Evolutionary conservation across 2,329 filamentous ascomycete species (phyloP).

Genomic region (Paracoccidioides brasiliensis): DNA sequence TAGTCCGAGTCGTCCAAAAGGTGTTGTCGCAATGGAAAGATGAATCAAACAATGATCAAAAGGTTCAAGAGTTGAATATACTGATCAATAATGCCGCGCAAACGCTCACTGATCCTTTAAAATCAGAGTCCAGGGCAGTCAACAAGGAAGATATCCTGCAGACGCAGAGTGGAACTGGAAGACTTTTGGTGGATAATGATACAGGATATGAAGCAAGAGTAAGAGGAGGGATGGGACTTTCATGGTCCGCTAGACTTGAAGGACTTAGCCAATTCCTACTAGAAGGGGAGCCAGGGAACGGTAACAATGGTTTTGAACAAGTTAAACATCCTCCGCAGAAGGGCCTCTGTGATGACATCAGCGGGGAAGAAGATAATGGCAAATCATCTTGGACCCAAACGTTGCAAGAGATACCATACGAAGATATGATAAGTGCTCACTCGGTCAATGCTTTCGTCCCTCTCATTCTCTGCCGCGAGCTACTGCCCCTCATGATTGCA

Average conservation of each 20-base stretch:
- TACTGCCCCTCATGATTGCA: slow-evolving; percentile 20
- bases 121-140: slow-evolving; percentile 19
- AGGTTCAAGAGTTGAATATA: slow-evolving; percentile 17
- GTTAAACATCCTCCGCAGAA: slow-evolving; percentile 6
- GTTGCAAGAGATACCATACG: slow-evolving; percentile 27
- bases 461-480: slow-evolving; percentile 27
- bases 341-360: slow-evolving; percentile 5
- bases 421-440: slow-evolving; percentile 28
- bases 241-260: slow-evolving; percentile 12
- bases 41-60: not conserved
- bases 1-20: slow-evolving; percentile 15
- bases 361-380: slow-evolving; percentile 1
- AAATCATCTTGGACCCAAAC: slow-evolving; percentile 26
- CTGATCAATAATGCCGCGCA: slow-evolving; percentile 31
- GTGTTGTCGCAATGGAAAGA: slow-evolving; percentile 14
- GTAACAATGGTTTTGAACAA: not conserved
- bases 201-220: slow-evolving; percentile 9
- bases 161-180: not conserved
- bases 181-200: not conserved
- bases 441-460: slow-evolving; percentile 28
- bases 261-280: slow-evolving; percentile 1
- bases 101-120: slow-evolving; percentile 24
- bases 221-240: slow-evolving; percentile 9
- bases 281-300: not conserved
- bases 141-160: slow-evolving; percentile 14